Conservation (phyloP, 441 rosid species). For the Manihot esculenta region DNA sequence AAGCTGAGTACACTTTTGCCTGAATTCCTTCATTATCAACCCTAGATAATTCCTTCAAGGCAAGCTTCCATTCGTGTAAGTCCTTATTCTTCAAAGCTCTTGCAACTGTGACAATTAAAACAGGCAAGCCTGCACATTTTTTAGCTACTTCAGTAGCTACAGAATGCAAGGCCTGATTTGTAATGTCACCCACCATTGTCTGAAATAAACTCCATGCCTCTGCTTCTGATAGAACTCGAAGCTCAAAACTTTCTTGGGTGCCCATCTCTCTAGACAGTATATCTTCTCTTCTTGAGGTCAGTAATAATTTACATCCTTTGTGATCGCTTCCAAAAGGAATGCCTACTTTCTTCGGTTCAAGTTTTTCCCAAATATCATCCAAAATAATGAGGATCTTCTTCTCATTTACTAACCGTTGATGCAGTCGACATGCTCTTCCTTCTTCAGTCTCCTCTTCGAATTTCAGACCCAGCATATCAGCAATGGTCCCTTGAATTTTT, state of each 20-base stretch:
- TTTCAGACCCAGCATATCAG: slow-evolving; percentile 13
- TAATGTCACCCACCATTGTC: background rate
- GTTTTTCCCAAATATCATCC: slow-evolving; percentile 22
- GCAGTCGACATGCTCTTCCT: slow-evolving; percentile 22
- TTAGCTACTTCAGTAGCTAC: background rate
- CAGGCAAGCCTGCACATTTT: no score
- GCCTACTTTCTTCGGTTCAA: slow-evolving; percentile 18
- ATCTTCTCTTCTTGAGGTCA: background rate
- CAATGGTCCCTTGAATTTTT: background rate
- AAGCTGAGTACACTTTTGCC: background rate
- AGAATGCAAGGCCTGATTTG: background rate
- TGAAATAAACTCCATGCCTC: slow-evolving; percentile 28
- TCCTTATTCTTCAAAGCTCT: background rate
- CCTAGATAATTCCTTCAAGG: background rate
- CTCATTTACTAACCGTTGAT: background rate
- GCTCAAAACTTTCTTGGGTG: background rate
- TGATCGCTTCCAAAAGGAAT: slow-evolving; percentile 3
- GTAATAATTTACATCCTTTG: background rate
- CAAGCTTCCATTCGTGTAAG: background rate
- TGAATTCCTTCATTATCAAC: no score
- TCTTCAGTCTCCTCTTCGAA: slow-evolving; percentile 5
- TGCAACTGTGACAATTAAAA: no score
- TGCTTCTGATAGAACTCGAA: background rate
- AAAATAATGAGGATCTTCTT: slow-evolving; percentile 18
- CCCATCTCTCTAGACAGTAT: slow-evolving; percentile 6